Evolutionary conservation across 306 rosid species (phyloP), one percentile per base, ranked within the genome.

Genomic region (Fragaria vesca): DNA sequence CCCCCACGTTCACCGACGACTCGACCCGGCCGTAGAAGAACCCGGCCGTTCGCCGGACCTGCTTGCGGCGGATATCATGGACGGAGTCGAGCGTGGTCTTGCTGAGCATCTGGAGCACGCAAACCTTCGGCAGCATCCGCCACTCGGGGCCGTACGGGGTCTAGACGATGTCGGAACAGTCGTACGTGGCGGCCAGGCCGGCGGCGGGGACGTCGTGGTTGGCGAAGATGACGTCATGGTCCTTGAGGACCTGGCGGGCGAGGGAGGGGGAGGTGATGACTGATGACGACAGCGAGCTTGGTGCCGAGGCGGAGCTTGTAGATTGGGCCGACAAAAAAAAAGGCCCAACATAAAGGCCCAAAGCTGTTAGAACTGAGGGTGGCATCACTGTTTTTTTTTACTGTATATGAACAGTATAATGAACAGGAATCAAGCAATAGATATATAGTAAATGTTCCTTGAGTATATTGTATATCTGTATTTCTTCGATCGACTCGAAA

Each of bases 121-220:
- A 84, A 1, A 90, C 86, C 78, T 88, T 94, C 38, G 97, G 66
- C 79, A 92, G 52, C 98, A 87, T 92, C 51, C 97, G 81, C 98
- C 97, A 94, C 54, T 94, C 91, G 0, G 87, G 58, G 3, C 97
- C 97, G 38, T 92, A 89, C 1, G 87, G 97, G 0, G 57, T 87
- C 97, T 92, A 94, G 0, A 16, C 91, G 1, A 90, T 87, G 79
- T 92, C 92, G 1, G 8, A 2, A 2, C 97, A 92, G 6, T 90
- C 97, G 77, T 89, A 87, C 0, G 82, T 6, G 1, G 84, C 78
- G 2, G 74, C 66, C 30, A 74, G 55, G 0, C 45, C 97, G 0
- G 88, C 88, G 0, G 62, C 85, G 0, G 95, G 87, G 2, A 92
- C 90, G 81, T 92, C 98, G 2, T 84, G 95, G 84, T 90, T 94